Percentiles rank a stretch among this genome's conserved stretches.
Evolutionary conservation across 306 rosid species (phyloP).

Genomic region (Arachis hypogaea): DNA sequence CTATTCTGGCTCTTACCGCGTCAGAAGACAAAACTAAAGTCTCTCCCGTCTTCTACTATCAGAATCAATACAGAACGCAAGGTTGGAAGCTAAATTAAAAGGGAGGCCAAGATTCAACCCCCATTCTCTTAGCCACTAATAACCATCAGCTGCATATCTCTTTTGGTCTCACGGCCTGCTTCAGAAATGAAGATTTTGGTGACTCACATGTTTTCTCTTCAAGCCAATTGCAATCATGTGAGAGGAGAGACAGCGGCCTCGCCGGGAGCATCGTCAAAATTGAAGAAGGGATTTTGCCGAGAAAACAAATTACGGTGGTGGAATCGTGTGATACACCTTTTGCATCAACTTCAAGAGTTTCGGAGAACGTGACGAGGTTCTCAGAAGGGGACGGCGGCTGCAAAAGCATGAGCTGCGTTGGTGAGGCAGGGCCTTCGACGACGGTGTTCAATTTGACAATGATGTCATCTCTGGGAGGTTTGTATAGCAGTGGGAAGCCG

Average conservation of each 20-base stretch:
- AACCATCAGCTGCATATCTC: too few relatives aligned
- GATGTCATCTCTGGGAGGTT: slow-evolving; percentile 61
- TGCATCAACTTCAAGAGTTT: slow-evolving; percentile 19
- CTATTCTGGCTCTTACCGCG: too few relatives aligned
- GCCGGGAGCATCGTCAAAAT: too few relatives aligned
- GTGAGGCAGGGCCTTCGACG: slow-evolving; percentile 32
- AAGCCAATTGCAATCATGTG: slow-evolving; percentile 26
- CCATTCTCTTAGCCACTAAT: too few relatives aligned
- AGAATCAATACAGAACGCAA: too few relatives aligned
- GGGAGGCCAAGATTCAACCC: too few relatives aligned
- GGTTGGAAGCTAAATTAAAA: too few relatives aligned
- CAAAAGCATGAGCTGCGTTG: slow-evolving; percentile 33
- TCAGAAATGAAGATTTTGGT: too few relatives aligned
- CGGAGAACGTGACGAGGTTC: slow-evolving; percentile 41
- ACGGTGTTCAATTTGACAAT: slow-evolving; percentile 48
- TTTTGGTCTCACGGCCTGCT: too few relatives aligned
- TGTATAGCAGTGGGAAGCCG: slow-evolving; percentile 58
- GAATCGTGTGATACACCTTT: slow-evolving; percentile 65
- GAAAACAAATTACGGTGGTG: slow-evolving; percentile 54
- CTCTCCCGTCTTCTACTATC: too few relatives aligned
- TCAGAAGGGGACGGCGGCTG: slow-evolving; percentile 24
- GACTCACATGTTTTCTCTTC: slow-evolving; percentile 35
- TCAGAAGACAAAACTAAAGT: too few relatives aligned
- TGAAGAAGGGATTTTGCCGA: slow-evolving; percentile 34
- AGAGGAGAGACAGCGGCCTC: slow-evolving; percentile 39